Conservation (phyloP, 1,284 basidiomycete genomes). For the Termitomyces sp. region DNA sequence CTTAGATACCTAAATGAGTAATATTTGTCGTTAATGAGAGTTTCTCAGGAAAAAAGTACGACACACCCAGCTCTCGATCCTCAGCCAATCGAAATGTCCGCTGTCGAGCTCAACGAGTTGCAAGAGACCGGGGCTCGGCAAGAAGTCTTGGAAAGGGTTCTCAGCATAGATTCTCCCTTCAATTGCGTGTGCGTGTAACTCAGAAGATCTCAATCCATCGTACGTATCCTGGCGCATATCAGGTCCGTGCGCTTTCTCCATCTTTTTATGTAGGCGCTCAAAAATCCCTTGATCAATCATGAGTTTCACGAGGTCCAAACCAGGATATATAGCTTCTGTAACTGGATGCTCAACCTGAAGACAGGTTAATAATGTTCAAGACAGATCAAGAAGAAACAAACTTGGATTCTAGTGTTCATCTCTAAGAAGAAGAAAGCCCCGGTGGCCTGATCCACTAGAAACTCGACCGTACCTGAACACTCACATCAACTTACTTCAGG, state of each 20-base stretch:
- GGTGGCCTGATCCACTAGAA: conserved; percentile 55
- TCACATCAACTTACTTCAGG: neutral
- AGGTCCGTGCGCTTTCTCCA: neutral
- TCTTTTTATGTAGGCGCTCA: conserved; percentile 22
- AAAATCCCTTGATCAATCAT: conserved; percentile 57
- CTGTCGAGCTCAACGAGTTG: conserved; percentile 47
- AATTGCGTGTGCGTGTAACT: conserved; percentile 40
- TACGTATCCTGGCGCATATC: conserved; percentile 34
- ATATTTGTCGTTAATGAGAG: neutral
- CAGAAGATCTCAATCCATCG: conserved; percentile 20
- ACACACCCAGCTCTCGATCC: conserved; percentile 53
- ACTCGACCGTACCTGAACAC: conserved; percentile 63
- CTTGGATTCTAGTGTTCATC: conserved; percentile 71
- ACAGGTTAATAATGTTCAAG: neutral
- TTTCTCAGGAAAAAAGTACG: neutral
- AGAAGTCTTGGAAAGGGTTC: conserved; percentile 37
- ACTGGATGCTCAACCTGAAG: conserved; percentile 66
- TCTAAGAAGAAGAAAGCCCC: conserved; percentile 68
- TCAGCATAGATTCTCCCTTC: conserved; percentile 60
- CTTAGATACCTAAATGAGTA: conserved; percentile 37
- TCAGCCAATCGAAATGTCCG: conserved; percentile 37
- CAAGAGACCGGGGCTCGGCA: conserved; percentile 59
- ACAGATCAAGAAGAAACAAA: conserved; percentile 16
- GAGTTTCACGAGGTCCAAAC: conserved; percentile 60
- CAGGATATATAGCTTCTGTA: conserved; percentile 54